Conservation (phyloP, 768 basidiomycete species). For the Artomyces pyxidatus region DNA sequence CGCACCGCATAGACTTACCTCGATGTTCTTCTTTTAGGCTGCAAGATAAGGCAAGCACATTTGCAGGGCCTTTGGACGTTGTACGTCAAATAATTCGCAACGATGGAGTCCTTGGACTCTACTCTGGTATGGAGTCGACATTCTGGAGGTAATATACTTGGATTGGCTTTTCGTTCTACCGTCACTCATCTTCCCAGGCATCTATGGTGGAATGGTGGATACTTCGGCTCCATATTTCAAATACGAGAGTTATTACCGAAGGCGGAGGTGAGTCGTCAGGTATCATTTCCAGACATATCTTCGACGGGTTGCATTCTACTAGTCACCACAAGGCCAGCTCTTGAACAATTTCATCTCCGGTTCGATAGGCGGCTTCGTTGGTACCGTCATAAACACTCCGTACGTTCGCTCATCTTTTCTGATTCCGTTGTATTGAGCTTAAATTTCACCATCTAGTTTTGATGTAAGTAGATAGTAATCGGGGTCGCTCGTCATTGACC, state of each 20-base stretch:
- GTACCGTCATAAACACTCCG: constrained; percentile 91
- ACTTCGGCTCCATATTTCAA: constrained; percentile 90
- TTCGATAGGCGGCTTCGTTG: constrained; percentile 80
- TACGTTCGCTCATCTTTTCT: constrained; percentile 26
- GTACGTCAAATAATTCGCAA: constrained; percentile 69
- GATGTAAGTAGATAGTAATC: no score
- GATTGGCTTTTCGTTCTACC: not conserved
- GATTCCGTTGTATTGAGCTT: not conserved
- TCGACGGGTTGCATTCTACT: not conserved
- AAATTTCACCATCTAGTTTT: constrained; percentile 32
- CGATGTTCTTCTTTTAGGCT: constrained; percentile 36
- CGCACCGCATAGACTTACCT: not conserved
- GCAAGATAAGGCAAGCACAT: constrained; percentile 89
- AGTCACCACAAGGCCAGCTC: constrained; percentile 27
- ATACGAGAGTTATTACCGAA: constrained; percentile 75
- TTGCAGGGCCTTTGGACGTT: constrained; percentile 87
- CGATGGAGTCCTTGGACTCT: constrained; percentile 79
- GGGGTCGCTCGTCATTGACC: no score
- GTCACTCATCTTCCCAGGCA: constrained; percentile 40
- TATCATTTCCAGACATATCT: not conserved
- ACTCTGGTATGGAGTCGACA: constrained; percentile 93
- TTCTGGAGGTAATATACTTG: constrained; percentile 79
- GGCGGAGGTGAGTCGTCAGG: constrained; percentile 50
- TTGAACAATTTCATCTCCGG: constrained; percentile 93
- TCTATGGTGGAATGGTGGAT: constrained; percentile 91